Conservation (phyloP, 805 yeast species). For the Groenewaldozyma salmanticensis region DNA sequence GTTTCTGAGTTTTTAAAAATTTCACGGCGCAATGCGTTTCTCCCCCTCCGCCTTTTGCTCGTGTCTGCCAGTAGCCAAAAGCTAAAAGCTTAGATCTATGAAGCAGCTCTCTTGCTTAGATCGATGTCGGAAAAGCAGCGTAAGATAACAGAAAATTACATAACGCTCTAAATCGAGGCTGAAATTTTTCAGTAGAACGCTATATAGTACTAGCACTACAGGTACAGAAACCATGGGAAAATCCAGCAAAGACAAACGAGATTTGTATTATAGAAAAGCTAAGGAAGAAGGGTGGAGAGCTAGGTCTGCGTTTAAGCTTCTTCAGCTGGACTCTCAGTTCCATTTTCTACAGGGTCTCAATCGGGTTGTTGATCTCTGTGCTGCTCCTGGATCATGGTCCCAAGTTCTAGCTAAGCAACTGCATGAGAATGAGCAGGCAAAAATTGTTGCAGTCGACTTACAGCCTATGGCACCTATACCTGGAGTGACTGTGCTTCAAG, state of each 20-base stretch:
- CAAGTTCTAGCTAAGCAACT: constrained; percentile 73
- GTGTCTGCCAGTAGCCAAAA: no score
- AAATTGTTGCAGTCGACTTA: constrained; percentile 87
- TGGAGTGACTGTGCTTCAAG: constrained; percentile 84
- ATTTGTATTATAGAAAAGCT: constrained; percentile 75
- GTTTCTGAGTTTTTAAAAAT: no score
- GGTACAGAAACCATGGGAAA: constrained; percentile 61
- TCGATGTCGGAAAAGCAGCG: no score
- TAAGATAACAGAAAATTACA: no score
- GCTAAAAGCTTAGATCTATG: no score
- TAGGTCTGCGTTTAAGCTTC: constrained; percentile 85
- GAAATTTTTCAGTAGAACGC: no score
- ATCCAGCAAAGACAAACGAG: constrained; percentile 90
- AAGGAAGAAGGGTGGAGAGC: constrained; percentile 99
- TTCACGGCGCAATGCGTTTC: no score
- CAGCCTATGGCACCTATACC: constrained; percentile 98
- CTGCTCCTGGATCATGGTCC: constrained; percentile 99
- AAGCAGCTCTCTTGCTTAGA: no score
- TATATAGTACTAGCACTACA: neutral
- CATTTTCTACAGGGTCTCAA: constrained; percentile 60
- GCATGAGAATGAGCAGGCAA: constrained; percentile 33
- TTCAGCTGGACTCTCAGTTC: constrained; percentile 87
- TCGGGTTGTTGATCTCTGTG: constrained; percentile 93
- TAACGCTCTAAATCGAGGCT: no score
- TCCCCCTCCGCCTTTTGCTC: no score